Evolutionary conservation across 2,329 filamentous ascomycete genomes (phyloP).

Genomic region (Aspergillus fructus): DNA sequence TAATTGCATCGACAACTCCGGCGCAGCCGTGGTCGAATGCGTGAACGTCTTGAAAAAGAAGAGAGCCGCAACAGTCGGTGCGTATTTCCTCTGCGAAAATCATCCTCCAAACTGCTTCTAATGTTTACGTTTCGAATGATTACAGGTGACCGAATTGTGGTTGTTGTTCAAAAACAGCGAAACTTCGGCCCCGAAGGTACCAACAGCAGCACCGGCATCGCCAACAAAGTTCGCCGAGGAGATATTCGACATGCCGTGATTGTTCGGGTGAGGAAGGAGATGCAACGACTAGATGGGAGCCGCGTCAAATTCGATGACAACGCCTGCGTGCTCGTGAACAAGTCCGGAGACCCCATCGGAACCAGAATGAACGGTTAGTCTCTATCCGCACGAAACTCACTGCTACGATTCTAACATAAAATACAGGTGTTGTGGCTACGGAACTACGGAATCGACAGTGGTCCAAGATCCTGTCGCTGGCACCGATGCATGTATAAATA

Average conservation of each 20-base stretch:
- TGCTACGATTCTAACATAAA: conserved; percentile 19
- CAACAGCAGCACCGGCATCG: conserved; percentile 69
- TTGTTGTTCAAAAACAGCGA: conserved; percentile 96
- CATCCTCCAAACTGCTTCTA: not conserved
- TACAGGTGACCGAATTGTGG: conserved; percentile 89
- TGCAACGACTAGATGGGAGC: conserved; percentile 82
- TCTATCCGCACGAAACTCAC: not conserved
- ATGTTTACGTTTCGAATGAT: conserved; percentile 5
- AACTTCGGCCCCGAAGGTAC: conserved; percentile 70
- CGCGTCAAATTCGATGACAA: conserved; percentile 96
- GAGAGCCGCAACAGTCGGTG: conserved; percentile 80
- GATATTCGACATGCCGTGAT: conserved; percentile 96
- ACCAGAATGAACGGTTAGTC: conserved; percentile 76
- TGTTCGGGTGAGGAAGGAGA: conserved; percentile 85
- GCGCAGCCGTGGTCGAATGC: conserved; percentile 95
- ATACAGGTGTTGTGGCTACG: conserved; percentile 75
- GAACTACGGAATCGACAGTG: conserved; percentile 91
- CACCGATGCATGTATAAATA: conserved; percentile 72
- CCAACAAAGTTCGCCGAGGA: conserved; percentile 92
- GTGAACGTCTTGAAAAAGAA: conserved; percentile 91
- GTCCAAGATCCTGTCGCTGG: conserved; percentile 97
- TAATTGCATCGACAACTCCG: conserved; percentile 99
- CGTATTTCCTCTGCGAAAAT: conserved; percentile 22
- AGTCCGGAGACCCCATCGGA: conserved; percentile 92
- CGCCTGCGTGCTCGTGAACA: conserved; percentile 95